A percentile compares a stretch with the other conserved stretches of the same genome.
Evolutionary conservation across 2,329 filamentous ascomycete species (phyloP).

Genomic region (Podosphaera leucotricha): DNA sequence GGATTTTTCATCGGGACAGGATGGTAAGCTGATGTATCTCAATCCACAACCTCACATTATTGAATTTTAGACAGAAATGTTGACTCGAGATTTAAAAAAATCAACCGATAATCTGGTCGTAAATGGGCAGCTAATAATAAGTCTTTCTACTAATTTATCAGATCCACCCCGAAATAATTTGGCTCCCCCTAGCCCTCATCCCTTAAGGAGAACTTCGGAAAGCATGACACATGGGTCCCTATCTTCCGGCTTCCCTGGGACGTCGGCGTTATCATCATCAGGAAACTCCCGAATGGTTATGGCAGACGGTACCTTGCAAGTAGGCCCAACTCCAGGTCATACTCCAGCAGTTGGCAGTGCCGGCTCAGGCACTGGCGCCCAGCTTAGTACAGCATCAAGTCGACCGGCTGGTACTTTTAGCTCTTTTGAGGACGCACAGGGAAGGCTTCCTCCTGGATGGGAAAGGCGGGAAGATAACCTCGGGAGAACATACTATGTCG

Average conservation of each 20-base stretch:
- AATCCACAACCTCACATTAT: not conserved
- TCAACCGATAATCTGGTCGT: slow-evolving; percentile 96
- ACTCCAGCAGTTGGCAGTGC: slow-evolving; percentile 15
- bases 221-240: slow-evolving; percentile 11
- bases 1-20: slow-evolving; percentile 67
- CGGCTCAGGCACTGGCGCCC: slow-evolving; percentile 8
- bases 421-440: slow-evolving; percentile 91
- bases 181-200: slow-evolving; percentile 5
- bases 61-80: slow-evolving; percentile 45
- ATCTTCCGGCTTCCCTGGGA: slow-evolving; percentile 11
- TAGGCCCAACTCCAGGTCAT: slow-evolving; percentile 14
- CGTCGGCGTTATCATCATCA: slow-evolving; percentile 15
- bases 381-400: slow-evolving; percentile 5
- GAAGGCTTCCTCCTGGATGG: slow-evolving; percentile 79
- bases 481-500: slow-evolving; percentile 90
- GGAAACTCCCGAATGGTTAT: slow-evolving; percentile 10
- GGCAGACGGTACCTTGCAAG: slow-evolving; percentile 13
- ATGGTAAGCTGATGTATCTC: slow-evolving; percentile 39
- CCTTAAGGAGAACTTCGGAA: slow-evolving; percentile 12
- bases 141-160: slow-evolving; percentile 73
- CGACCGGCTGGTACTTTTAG: slow-evolving; percentile 36
- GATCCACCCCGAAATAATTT: slow-evolving; percentile 33
- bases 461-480: slow-evolving; percentile 88
- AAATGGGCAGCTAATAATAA: slow-evolving; percentile 91
- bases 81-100: slow-evolving; percentile 89